A percentile compares a stretch with the other conserved stretches of the same genome.
phyloP scores from a whole-genome alignment of 345 rosid species.

The Hypericum perforatum region DNA sequence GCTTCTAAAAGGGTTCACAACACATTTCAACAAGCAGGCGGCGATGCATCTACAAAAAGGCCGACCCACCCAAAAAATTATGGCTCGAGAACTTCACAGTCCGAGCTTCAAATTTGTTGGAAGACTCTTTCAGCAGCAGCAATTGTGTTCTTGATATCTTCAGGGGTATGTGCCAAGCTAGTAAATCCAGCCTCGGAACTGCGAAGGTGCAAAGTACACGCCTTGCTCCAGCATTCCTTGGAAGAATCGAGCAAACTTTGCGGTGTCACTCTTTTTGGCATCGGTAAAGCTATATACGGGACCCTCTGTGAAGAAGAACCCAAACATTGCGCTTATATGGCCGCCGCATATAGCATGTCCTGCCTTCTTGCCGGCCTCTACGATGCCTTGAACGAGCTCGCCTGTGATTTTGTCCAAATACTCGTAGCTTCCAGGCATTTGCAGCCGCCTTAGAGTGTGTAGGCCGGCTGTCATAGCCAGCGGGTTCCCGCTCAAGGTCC shows the following conservation, averaged over 20 bases:
- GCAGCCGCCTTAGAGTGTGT: slow-evolving; percentile 60
- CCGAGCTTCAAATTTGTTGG: slow-evolving; percentile 27
- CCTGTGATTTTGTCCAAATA: slow-evolving; percentile 63
- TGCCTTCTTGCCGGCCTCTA: slow-evolving; percentile 69
- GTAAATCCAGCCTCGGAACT: slow-evolving; percentile 91
- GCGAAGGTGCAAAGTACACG: slow-evolving; percentile 90
- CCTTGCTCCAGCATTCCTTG: slow-evolving; percentile 91
- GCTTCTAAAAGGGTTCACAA: not conserved
- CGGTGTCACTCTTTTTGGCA: slow-evolving; percentile 76
- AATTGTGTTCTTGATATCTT: slow-evolving; percentile 66
- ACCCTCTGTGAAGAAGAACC: slow-evolving; percentile 90
- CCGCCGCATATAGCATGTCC: slow-evolving; percentile 91
- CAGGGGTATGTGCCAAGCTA: slow-evolving; percentile 70
- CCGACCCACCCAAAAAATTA: not conserved
- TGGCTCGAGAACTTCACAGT: too few species aligned
- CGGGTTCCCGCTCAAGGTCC: slow-evolving; percentile 93
- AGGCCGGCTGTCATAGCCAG: slow-evolving; percentile 94
- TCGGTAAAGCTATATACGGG: slow-evolving; percentile 70
- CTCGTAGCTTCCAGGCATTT: slow-evolving; percentile 68
- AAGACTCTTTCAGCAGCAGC: slow-evolving; percentile 76
- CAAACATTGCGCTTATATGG: slow-evolving; percentile 76
- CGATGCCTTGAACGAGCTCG: slow-evolving; percentile 54
- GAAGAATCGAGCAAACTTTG: slow-evolving; percentile 66
- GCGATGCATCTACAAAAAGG: slow-evolving; percentile 13
- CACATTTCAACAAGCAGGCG: not conserved